These are phyloP conservation scores for Nakaseomyces kungkrabaensis DNA, from an alignment of 1,139 yeast genomes.

Conservation along the genomic window DNA sequence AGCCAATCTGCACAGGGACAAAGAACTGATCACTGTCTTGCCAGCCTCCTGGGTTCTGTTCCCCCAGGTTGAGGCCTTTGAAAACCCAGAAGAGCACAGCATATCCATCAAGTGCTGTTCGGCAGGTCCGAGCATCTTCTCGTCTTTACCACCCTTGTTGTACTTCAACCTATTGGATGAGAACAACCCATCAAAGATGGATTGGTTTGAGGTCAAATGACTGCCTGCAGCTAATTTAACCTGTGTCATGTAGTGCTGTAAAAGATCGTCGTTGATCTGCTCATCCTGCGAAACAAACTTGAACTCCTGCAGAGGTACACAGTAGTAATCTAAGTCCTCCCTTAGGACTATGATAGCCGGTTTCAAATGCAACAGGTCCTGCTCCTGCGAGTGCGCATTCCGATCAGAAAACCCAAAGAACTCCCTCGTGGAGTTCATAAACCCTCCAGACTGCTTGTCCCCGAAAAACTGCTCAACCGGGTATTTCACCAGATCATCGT, in stretches of 20 bases:
- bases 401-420: constrained; percentile 10
- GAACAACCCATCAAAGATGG: constrained; percentile 64
- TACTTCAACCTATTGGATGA: constrained; percentile 28
- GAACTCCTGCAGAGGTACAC: constrained; percentile 48
- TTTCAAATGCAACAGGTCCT: constrained; percentile 58
- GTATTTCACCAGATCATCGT: constrained; percentile 23
- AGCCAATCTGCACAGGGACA: constrained; percentile 66
- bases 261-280: constrained; percentile 20
- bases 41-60: constrained; percentile 75
- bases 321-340: constrained; percentile 90
- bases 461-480: constrained; percentile 26
- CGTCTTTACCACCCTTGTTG: constrained; percentile 28
- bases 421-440: not conserved
- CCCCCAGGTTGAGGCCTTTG: constrained; percentile 70
- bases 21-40: constrained; percentile 75
- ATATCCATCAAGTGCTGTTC: constrained; percentile 91
- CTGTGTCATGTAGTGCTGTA: constrained; percentile 39
- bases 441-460: constrained; percentile 3
- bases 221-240: constrained; percentile 67
- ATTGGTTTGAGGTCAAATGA: constrained; percentile 43
- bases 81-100: constrained; percentile 87
- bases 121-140: constrained; percentile 59
- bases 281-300: constrained; percentile 31
- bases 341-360: constrained; percentile 89
- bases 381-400: constrained; percentile 30